Conservation (phyloP, 1,139 yeast genomes). For the Saccharomyces hybrid region DNA sequence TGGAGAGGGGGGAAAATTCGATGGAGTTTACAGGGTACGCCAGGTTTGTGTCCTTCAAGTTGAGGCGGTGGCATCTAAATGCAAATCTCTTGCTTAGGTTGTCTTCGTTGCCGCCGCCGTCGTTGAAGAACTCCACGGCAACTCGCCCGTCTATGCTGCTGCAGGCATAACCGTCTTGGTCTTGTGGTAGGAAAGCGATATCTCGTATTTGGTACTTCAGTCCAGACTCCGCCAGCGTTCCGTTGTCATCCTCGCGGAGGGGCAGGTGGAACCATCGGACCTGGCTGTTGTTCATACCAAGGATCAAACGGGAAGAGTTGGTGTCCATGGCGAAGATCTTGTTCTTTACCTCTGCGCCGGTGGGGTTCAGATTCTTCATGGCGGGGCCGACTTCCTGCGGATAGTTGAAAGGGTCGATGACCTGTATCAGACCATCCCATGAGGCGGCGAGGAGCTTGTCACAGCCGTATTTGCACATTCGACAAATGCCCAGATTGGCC, state of each 20-base stretch:
- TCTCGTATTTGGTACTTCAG: conserved; percentile 64
- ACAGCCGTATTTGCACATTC: conserved; percentile 10
- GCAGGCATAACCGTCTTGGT: conserved; percentile 57
- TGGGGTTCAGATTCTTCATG: neutral
- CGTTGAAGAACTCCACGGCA: conserved; percentile 66
- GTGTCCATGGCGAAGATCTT: conserved; percentile 66
- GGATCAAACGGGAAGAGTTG: conserved; percentile 40
- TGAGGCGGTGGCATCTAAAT: conserved; percentile 69
- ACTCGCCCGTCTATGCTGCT: conserved; percentile 90
- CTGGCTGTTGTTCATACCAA: conserved; percentile 44
- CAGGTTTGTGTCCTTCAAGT: conserved; percentile 43
- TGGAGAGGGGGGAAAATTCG: conserved; percentile 42
- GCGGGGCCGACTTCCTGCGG: neutral
- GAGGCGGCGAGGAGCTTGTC: conserved; percentile 19
- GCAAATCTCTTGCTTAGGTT: conserved; percentile 51
- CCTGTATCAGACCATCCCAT: conserved; percentile 29
- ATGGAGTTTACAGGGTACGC: conserved; percentile 75
- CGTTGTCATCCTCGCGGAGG: conserved; percentile 38
- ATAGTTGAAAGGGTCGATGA: conserved; percentile 14
- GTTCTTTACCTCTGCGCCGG: conserved; percentile 3
- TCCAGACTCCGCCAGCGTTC: conserved; percentile 63
- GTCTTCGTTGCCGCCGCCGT: conserved; percentile 27
- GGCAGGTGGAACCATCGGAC: conserved; percentile 52
- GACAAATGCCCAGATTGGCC: conserved; percentile 17
- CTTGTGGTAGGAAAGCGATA: conserved; percentile 49